These are phyloP conservation scores for Kurtzmaniella quercitrusa DNA, from an alignment of 1,139 yeast species.

Conservation along the genomic window DNA sequence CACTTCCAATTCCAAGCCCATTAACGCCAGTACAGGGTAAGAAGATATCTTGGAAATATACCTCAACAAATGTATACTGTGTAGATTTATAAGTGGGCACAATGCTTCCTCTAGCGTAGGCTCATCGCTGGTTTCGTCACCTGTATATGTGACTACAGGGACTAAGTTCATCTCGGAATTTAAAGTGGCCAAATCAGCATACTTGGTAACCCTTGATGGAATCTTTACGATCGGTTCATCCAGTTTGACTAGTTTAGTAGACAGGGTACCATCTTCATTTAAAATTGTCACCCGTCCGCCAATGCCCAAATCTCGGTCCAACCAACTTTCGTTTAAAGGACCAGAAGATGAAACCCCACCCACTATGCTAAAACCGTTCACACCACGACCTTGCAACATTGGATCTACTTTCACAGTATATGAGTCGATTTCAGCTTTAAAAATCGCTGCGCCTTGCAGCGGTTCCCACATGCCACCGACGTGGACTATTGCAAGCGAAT, in stretches of 20 bases:
- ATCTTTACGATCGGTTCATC: conserved; percentile 39
- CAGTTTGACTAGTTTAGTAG: conserved; percentile 29
- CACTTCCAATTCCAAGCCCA: conserved; percentile 38
- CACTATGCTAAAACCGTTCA: conserved; percentile 39
- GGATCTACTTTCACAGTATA: conserved; percentile 39
- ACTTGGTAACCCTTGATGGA: conserved; percentile 43
- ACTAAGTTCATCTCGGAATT: conserved; percentile 40
- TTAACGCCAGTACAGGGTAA: conserved; percentile 22
- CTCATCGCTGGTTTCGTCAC: conserved; percentile 14
- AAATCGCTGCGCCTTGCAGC: conserved; percentile 32
- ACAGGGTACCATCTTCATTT: conserved; percentile 19
- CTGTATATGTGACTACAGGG: conserved; percentile 37
- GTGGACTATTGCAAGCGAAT: conserved; percentile 36
- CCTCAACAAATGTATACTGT: conserved; percentile 33
- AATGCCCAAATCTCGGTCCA: conserved; percentile 44
- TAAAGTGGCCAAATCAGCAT: conserved; percentile 29
- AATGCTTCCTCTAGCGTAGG: conserved; percentile 30
- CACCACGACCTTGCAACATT: conserved; percentile 23
- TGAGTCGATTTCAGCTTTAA: conserved; percentile 44
- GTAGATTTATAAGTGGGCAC: conserved; percentile 36
- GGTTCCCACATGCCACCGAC: conserved; percentile 41
- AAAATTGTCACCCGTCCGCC: conserved; percentile 39
- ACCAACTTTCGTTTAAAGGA: conserved; percentile 32
- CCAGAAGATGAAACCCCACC: conserved; percentile 46
- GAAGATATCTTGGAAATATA: conserved; percentile 29